Evolutionary conservation across 108 stramenopile genomes (phyloP).

Genomic region (Fragilaria radians): DNA sequence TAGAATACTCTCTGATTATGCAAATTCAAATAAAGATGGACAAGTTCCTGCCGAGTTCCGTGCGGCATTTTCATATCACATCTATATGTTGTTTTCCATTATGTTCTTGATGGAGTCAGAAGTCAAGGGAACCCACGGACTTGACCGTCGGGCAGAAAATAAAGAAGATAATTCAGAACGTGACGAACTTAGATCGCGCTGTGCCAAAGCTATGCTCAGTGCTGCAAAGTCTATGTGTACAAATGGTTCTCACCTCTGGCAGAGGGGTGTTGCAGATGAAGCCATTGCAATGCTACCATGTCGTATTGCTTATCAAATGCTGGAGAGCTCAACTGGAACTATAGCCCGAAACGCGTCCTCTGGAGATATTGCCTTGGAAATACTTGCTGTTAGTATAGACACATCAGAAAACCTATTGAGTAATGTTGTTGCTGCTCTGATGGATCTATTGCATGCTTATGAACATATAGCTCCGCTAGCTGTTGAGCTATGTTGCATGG

Average conservation of each 20-base stretch:
- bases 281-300: conserved; percentile 62
- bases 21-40: conserved; percentile 4
- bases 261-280: conserved; percentile 77
- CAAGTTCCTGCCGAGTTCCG: conserved; percentile 66
- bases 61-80: conserved; percentile 69
- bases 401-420: conserved; percentile 36
- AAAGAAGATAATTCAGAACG: conserved; percentile 27
- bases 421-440: conserved; percentile 70
- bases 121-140: conserved; percentile 31
- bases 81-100: conserved; percentile 86
- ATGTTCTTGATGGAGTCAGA: conserved; percentile 81
- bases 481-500: conserved; percentile 66
- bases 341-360: conserved; percentile 54
- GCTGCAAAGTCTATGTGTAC: conserved; percentile 56
- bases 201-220: conserved; percentile 56
- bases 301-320: conserved; percentile 78
- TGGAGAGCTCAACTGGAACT: conserved; percentile 66
- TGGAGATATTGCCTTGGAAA: conserved; percentile 56
- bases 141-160: conserved; percentile 11
- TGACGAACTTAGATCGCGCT: conserved; percentile 30
- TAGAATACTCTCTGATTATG: conserved; percentile 18
- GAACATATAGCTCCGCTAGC: conserved; percentile 76
- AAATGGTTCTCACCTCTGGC: conserved; percentile 56
- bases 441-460: conserved; percentile 80
- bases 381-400: conserved; percentile 65